A percentile compares a stretch with the other conserved stretches of the same genome.
Evolutionary conservation across 495 filamentous ascomycete species (phyloP).

Genomic region (Cercophora sp.): DNA sequence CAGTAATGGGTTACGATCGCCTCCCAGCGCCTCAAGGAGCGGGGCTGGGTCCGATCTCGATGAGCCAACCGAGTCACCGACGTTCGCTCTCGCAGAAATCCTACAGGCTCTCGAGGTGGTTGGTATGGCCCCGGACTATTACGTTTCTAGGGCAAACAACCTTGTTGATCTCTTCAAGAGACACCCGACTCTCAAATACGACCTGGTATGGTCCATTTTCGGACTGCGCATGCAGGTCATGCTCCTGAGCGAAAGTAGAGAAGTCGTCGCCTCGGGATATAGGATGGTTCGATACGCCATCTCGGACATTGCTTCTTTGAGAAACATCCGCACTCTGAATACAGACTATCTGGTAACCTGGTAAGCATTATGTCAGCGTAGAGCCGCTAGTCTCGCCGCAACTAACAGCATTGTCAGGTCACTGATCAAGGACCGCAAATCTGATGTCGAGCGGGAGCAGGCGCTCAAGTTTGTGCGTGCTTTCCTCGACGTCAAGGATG

Average conservation of each 20-base stretch:
- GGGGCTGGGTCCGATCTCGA: slow-evolving; percentile 53
- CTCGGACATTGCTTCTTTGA: slow-evolving; percentile 82
- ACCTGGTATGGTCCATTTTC: slow-evolving; percentile 91
- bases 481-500: slow-evolving; percentile 93
- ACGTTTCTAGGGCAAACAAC: slow-evolving; percentile 85
- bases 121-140: slow-evolving; percentile 87
- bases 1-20: slow-evolving; percentile 61
- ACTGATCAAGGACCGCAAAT: slow-evolving; percentile 89
- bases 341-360: slow-evolving; percentile 90
- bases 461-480: slow-evolving; percentile 94
- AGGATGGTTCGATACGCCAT: slow-evolving; percentile 90
- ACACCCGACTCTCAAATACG: slow-evolving; percentile 90
- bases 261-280: slow-evolving; percentile 93
- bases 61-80: slow-evolving; percentile 81
- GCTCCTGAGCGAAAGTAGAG: slow-evolving; percentile 90
- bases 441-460: slow-evolving; percentile 93
- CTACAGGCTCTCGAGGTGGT: slow-evolving; percentile 82
- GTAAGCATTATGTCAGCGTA: slow-evolving; percentile 32
- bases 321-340: slow-evolving; percentile 78
- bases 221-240: slow-evolving; percentile 89
- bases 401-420: slow-evolving; percentile 46
- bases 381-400: neutral
- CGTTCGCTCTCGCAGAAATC: slow-evolving; percentile 81
- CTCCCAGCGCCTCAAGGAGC: slow-evolving; percentile 55
- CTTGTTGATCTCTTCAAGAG: slow-evolving; percentile 90